A percentile compares a stretch with the other conserved stretches of the same genome.
phyloP scores from a whole-genome alignment of 805 yeast genomes.

The Spathaspora passalidarum region DNA sequence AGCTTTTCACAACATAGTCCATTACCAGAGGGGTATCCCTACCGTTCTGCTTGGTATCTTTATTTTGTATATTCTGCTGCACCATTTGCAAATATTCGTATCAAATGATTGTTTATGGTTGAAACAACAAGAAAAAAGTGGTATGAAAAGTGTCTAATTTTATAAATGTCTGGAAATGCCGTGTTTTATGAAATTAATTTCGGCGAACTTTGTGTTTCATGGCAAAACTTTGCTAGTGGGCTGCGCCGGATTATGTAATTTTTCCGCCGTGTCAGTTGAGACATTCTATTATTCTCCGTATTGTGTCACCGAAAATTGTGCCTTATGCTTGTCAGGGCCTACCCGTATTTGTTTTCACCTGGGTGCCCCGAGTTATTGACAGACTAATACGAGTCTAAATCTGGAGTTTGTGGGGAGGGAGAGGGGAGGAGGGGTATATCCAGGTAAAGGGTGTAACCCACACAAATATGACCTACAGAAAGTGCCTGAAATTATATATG shows the following conservation, averaged over 20 bases:
- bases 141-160: no score
- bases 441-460: no score
- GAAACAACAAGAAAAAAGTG: no score
- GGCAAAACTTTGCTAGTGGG: background rate
- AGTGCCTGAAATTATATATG: no score
- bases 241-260: background rate
- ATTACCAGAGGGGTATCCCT: background rate
- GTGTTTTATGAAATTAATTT: background rate
- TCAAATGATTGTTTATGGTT: no score
- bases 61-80: background rate
- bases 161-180: background rate
- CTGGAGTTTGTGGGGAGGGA: no score
- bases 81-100: background rate
- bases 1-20: slow-evolving; percentile 2
- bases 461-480: no score
- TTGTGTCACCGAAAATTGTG: background rate
- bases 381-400: no score
- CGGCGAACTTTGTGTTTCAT: background rate
- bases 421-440: no score
- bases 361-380: no score
- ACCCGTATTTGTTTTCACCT: no score
- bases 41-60: background rate
- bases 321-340: no score
- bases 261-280: background rate
- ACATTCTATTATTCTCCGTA: background rate